Evolutionary conservation across 345 rosid species (phyloP), one percentile per base, ranked within the genome.

Genomic region (Dovyalis caffra): DNA sequence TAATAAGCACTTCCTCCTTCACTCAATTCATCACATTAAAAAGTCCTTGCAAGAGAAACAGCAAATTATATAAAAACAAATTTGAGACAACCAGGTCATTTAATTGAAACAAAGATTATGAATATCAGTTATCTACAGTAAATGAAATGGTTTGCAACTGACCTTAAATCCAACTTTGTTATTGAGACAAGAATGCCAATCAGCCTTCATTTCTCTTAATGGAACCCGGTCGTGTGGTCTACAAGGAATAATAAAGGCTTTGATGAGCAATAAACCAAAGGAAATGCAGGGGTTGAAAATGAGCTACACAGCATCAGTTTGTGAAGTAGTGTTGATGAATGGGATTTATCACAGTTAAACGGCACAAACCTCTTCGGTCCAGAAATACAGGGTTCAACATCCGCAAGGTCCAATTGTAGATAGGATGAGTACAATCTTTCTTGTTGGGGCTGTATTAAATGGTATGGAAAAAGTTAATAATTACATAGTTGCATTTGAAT

Each of bases 171-270:
- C 98, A 45, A 88, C 98, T 90, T 88, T 88, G 78, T 78, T 95
- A 68, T 87, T 90, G 26, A 95, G 92, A 82, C 99, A 93, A 63
- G 98, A 90, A 81, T 87, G 94, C 99, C 99, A 95, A 81, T 95
- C 99, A n/a, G 88, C 89, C 86, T 95, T 95, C 99, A 95, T 95
- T 74, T 89, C 93, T 80, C 82, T 95, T 83, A 95, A 79, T 69
- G 93, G 82, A 81, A 95, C 98, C 64, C 99, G 93, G 76, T 93
- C 99, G 72, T 95, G 99, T 78, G 99, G 99, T 82, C 99, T 95
- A 84, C 43, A 70, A 81, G 70, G 73, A 79, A 74, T 26, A 74
- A 70, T 9, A 74, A 53, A n/a, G 7, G 65, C 40, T 66, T 72
- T 11, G 31, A 72, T 26, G 33, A 31, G 4, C 21, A 31, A 40